Evolutionary conservation across 768 basidiomycete species (phyloP).

Genomic region (Boletus tylopilopsis): DNA sequence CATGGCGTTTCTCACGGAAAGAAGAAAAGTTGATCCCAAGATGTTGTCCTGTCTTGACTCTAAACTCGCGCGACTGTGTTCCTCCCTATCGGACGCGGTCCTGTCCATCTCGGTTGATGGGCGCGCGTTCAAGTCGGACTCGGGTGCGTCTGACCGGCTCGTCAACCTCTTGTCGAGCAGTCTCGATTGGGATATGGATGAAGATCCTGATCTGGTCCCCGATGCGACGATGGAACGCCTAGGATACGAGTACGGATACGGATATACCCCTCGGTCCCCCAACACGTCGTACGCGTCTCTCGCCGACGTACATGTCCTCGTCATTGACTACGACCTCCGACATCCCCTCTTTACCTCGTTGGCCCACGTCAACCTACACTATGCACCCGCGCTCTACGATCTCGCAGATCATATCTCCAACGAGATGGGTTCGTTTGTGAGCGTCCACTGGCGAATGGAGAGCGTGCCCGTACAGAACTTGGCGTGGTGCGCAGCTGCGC

Average conservation of each 20-base stretch:
- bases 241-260: constrained; percentile 1
- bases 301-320: constrained; percentile 39
- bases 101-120: constrained; percentile 12
- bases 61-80: constrained; percentile 13
- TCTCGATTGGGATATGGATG: background rate
- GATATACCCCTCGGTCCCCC: constrained; percentile 11
- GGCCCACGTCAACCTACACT: constrained; percentile 31
- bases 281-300: constrained; percentile 19
- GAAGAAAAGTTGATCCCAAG: constrained; percentile 8
- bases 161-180: constrained; percentile 14
- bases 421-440: constrained; percentile 39
- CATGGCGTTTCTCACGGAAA: constrained; percentile 1
- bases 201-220: background rate
- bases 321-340: constrained; percentile 52
- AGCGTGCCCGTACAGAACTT: constrained; percentile 40
- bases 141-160: constrained; percentile 15
- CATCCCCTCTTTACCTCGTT: constrained; percentile 37
- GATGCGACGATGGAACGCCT: constrained; percentile 9
- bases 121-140: background rate
- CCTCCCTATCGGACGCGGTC: constrained; percentile 2
- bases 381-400: constrained; percentile 40
- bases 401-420: constrained; percentile 38
- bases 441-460: constrained; percentile 59
- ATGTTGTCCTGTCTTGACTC: constrained; percentile 19
- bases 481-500: constrained; percentile 45